Evolutionary conservation across 805 yeast genomes (phyloP).

Genomic region (Yarrowia bubula): DNA sequence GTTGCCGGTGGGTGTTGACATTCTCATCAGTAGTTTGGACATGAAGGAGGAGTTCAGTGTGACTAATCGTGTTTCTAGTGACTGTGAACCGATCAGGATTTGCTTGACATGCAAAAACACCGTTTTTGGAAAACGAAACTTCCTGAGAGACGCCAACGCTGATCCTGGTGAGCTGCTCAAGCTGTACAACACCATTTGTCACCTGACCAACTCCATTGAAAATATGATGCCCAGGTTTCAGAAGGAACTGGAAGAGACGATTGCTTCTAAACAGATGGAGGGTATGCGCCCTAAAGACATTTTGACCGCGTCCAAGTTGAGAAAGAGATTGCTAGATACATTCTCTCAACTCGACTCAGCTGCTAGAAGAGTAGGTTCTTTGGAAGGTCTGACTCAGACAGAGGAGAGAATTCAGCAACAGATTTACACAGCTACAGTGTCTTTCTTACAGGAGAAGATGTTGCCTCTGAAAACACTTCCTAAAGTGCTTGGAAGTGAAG

Average conservation of each 20-base stretch:
- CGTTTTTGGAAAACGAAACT: slow-evolving; percentile 57
- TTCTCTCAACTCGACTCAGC: slow-evolving; percentile 53
- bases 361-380: slow-evolving; percentile 39
- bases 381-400: slow-evolving; percentile 39
- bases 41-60: slow-evolving; percentile 25
- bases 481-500: slow-evolving; percentile 38
- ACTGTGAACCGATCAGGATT: slow-evolving; percentile 44
- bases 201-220: slow-evolving; percentile 1
- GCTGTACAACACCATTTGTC: background rate
- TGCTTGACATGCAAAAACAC: slow-evolving; percentile 68
- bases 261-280: slow-evolving; percentile 36
- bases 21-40: slow-evolving; percentile 37
- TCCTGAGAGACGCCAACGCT: slow-evolving; percentile 42
- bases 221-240: slow-evolving; percentile 46
- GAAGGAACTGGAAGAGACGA: slow-evolving; percentile 38
- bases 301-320: slow-evolving; percentile 42
- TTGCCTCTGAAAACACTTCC: slow-evolving; percentile 63
- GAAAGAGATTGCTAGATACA: slow-evolving; percentile 49
- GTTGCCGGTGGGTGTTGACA: slow-evolving; percentile 57
- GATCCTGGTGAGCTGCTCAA: slow-evolving; percentile 36
- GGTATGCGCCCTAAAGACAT: slow-evolving; percentile 31
- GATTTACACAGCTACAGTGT: slow-evolving; percentile 54
- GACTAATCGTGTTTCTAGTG: slow-evolving; percentile 2
- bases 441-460: slow-evolving; percentile 66
- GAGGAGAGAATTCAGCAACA: slow-evolving; percentile 52